Conservation (phyloP, 2,329 filamentous ascomycete genomes). For the Xylariaceae sp. region DNA sequence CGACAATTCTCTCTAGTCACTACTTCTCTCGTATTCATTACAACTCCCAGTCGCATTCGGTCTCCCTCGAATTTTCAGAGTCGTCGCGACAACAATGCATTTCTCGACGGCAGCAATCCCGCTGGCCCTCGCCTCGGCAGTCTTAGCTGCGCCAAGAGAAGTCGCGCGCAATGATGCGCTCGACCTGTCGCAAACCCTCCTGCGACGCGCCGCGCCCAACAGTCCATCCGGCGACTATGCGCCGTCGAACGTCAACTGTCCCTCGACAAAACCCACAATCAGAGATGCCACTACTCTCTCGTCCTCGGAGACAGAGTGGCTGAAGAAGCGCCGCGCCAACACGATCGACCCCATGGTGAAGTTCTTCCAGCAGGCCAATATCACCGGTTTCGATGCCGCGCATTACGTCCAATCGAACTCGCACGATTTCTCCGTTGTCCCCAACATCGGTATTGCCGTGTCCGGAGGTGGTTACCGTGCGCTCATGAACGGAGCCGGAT, state of each 20-base stretch:
- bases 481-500: conserved; percentile 64
- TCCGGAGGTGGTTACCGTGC: conserved; percentile 71
- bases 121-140: conserved; percentile 23
- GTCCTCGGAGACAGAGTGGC: conserved; percentile 66
- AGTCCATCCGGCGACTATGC: conserved; percentile 58
- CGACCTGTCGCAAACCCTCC: conserved; percentile 1
- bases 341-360: conserved; percentile 71
- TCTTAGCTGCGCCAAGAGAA: conserved; percentile 21
- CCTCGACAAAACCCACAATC: conserved; percentile 61
- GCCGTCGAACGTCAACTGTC: conserved; percentile 64
- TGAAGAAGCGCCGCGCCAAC: conserved; percentile 63
- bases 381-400: conserved; percentile 57
- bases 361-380: conserved; percentile 65
- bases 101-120: conserved; percentile 18
- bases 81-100: conserved; percentile 20
- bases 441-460: conserved; percentile 57
- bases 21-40: no score
- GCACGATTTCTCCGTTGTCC: conserved; percentile 56
- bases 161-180: conserved; percentile 8
- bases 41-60: background rate
- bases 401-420: conserved; percentile 61
- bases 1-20: no score
- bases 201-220: conserved; percentile 37
- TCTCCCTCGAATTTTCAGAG: background rate
- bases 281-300: conserved; percentile 61